Evolutionary conservation across 2,329 filamentous ascomycete genomes (phyloP), one percentile per base, ranked within the genome.

Genomic region (Pseudonectria buxi): DNA sequence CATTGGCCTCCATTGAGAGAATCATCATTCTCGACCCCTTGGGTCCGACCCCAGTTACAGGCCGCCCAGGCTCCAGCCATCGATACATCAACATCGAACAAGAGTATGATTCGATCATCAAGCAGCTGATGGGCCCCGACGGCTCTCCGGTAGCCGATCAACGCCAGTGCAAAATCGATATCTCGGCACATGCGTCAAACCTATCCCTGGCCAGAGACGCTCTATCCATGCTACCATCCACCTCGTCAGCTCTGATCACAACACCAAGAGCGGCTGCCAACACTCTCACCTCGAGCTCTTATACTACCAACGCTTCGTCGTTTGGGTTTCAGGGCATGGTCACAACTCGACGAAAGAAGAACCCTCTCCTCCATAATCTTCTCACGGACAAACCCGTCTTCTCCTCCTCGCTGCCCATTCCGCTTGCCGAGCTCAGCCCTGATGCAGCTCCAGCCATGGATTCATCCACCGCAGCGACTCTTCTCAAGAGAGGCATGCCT

Each of bases 351-450:
- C 67, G 65, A 30, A 69, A 67, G 37, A 72, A 74, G 53, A 98
- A 98, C 51, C 88, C 89, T 0, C 68, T 98, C 2, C 92, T 98
- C 30, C 88, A 98, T 62, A 96, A 95, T 51, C 76, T 98, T 2
- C 73, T 98, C 9, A 98, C 92, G 2, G 92, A 98, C 62, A 94
- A 95, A 53, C 90, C 92, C 0, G 76, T 89, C 11, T 83, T 88
- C 46, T 96, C 92, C 2, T 92, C 92, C 2, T 98, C 92, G 1
- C 69, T 98, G 1, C 92, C 92, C 0, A 71, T 80, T 6, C 76
- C 80, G 27, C 74, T 85, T 32, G 72, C 87, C 24, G 44, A 57
- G 26, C 43, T 60, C 44, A 49, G 62, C 32, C 53, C 33, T 35
- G 54, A 32, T 37, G 41, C 30, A 25, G 35, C 27, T 15, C 39